These are phyloP conservation scores for Cytospora piceicola DNA, from an alignment of 2,329 filamentous ascomycete species.

Conservation along the genomic window DNA sequence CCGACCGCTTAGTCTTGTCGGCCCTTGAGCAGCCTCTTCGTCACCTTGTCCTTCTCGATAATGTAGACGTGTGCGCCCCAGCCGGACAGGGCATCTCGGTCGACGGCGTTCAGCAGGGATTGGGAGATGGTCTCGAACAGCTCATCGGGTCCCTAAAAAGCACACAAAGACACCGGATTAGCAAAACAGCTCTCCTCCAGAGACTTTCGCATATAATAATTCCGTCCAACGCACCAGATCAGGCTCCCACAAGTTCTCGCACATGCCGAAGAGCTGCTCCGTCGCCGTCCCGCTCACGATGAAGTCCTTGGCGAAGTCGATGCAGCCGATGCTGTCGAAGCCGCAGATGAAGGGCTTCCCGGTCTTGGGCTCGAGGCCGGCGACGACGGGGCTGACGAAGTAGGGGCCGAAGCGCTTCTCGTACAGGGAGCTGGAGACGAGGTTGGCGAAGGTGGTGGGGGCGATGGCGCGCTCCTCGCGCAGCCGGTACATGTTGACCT, in stretches of 20 bases:
- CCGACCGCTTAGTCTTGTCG: conserved; percentile 80
- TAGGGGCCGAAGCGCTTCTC: conserved; percentile 95
- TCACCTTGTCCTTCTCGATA: conserved; percentile 99
- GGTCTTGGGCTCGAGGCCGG: conserved; percentile 91
- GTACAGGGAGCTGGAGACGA: conserved; percentile 89
- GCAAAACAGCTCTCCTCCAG: not conserved
- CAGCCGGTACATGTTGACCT: conserved; percentile 99
- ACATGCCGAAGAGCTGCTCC: conserved; percentile 98
- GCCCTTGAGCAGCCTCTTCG: conserved; percentile 97
- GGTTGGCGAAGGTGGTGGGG: conserved; percentile 93
- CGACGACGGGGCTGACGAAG: conserved; percentile 94
- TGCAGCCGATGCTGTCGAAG: conserved; percentile 98
- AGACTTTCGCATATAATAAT: not conserved
- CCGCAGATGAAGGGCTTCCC: conserved; percentile 97
- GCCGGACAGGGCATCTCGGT: conserved; percentile 93
- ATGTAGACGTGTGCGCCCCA: conserved; percentile 99
- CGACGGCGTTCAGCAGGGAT: conserved; percentile 90
- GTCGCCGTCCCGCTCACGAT: conserved; percentile 96
- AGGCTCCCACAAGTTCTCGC: conserved; percentile 96
- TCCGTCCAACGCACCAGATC: conserved; percentile 71
- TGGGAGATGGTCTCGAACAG: conserved; percentile 99
- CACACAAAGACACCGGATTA: not conserved
- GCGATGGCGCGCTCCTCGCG: conserved; percentile 97
- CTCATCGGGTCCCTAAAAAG: conserved; percentile 76
- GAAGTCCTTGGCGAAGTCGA: conserved; percentile 99